Conservation (phyloP, 306 rosid species). For the Rosa chinensis region DNA sequence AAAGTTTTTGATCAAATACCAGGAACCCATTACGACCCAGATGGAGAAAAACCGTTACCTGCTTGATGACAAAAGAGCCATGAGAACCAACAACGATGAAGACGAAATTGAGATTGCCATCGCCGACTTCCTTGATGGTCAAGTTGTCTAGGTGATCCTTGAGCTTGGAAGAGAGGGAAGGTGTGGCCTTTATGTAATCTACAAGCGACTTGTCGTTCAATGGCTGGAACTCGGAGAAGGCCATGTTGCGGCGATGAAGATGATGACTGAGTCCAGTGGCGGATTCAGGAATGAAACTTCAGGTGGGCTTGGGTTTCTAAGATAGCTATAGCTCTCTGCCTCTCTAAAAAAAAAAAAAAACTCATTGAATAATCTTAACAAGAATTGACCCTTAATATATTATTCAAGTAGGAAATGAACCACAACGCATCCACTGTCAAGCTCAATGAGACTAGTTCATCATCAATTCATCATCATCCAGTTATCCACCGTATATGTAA, state of each 20-base stretch:
- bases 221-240: slow-evolving; percentile 62
- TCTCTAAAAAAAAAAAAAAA: too few species aligned
- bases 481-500: too few species aligned
- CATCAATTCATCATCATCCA: too few species aligned
- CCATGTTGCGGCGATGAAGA: slow-evolving; percentile 32
- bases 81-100: slow-evolving; percentile 55
- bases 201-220: slow-evolving; percentile 60
- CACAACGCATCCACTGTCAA: too few species aligned
- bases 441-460: too few species aligned
- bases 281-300: too few species aligned
- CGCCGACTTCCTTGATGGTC: slow-evolving; percentile 75
- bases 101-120: slow-evolving; percentile 88
- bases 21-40: slow-evolving; percentile 16
- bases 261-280: background rate
- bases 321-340: too few species aligned
- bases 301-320: too few species aligned
- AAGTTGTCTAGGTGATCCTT: slow-evolving; percentile 49
- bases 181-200: slow-evolving; percentile 70
- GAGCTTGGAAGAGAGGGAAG: slow-evolving; percentile 64
- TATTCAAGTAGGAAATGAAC: too few species aligned
- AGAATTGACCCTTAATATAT: too few species aligned
- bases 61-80: slow-evolving; percentile 85
- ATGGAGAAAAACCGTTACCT: slow-evolving; percentile 36
- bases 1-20: background rate
- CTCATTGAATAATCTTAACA: too few species aligned